Conservation (phyloP, 1,284 basidiomycete genomes). For the Cutaneotrichosporon daszewskae region DNA sequence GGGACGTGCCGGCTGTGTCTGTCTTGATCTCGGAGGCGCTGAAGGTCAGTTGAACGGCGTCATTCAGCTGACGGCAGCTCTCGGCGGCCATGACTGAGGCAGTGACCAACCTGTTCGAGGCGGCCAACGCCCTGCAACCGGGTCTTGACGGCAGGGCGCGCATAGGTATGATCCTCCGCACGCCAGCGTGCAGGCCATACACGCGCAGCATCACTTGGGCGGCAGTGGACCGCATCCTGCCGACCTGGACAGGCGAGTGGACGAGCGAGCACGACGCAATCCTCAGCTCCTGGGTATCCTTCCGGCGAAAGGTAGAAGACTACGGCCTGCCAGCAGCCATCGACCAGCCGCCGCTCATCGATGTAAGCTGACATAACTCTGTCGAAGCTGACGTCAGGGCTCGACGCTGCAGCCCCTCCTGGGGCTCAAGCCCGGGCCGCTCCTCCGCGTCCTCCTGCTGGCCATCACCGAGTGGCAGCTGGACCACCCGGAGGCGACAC, state of each 20-base stretch:
- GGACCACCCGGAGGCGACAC: conserved; percentile 60
- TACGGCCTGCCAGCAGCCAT: no score
- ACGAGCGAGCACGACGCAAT: conserved; percentile 20
- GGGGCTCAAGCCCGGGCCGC: conserved; percentile 58
- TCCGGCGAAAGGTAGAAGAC: no score
- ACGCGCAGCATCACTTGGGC: conserved; percentile 66
- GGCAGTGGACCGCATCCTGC: conserved; percentile 63
- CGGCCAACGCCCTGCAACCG: conserved; percentile 53
- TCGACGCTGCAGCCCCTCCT: conserved; percentile 59
- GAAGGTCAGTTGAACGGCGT: conserved; percentile 50
- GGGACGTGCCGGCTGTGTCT: conserved; percentile 57
- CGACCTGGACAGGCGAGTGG: conserved; percentile 53
- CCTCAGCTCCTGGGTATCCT: no score
- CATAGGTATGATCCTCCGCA: conserved; percentile 32
- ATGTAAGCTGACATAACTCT: no score
- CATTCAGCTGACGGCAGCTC: conserved; percentile 45
- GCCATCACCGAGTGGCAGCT: conserved; percentile 76
- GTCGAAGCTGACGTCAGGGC: no score
- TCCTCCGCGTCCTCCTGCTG: conserved; percentile 61
- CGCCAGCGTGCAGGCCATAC: conserved; percentile 51
- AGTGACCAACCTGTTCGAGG: conserved; percentile 63
- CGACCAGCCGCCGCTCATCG: no score
- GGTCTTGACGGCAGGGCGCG: conserved; percentile 50
- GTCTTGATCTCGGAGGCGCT: conserved; percentile 73
- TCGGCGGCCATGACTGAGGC: conserved; percentile 73